Percentiles rank a stretch among this genome's conserved stretches.
These are phyloP conservation scores for Cyberlindnera amylophila DNA, from an alignment of 805 yeast species.

Conservation along the genomic window DNA sequence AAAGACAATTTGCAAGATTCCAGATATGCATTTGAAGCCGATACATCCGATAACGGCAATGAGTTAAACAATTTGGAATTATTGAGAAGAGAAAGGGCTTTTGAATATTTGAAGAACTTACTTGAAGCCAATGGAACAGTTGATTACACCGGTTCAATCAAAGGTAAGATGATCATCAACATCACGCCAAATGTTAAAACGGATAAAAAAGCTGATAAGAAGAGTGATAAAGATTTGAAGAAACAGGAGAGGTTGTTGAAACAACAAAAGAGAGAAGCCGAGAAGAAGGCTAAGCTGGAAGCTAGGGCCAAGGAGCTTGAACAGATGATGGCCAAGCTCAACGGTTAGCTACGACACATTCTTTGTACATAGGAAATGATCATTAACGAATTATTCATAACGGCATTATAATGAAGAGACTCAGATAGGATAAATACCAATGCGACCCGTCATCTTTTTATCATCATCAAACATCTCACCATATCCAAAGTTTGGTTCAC, in stretches of 20 bases:
- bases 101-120: conserved; percentile 28
- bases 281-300: conserved; percentile 21
- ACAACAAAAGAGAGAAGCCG: conserved; percentile 23
- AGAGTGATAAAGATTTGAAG: conserved; percentile 14
- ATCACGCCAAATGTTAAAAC: conserved; percentile 26
- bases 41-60: conserved; percentile 11
- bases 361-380: conserved; percentile 3
- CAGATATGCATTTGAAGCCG: conserved; percentile 16
- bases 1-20: conserved; percentile 27
- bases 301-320: conserved; percentile 17
- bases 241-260: conserved; percentile 23
- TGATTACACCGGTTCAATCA: conserved; percentile 29
- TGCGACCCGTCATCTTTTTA: conserved; percentile 32
- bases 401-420: background rate
- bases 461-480: conserved; percentile 26
- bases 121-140: conserved; percentile 27
- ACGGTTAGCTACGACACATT: background rate
- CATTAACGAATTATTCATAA: background rate
- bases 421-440: conserved; percentile 20
- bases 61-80: conserved; percentile 31
- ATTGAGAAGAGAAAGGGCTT: conserved; percentile 31
- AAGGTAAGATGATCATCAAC: conserved; percentile 24
- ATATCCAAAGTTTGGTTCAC: conserved; percentile 36
- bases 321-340: conserved; percentile 7
- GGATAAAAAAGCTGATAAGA: conserved; percentile 19